Percentiles rank a stretch among this genome's conserved stretches.
These are phyloP conservation scores for Helichrysum umbraculigerum DNA, from an alignment of 129 eudicot genomes.

Conservation along the genomic window DNA sequence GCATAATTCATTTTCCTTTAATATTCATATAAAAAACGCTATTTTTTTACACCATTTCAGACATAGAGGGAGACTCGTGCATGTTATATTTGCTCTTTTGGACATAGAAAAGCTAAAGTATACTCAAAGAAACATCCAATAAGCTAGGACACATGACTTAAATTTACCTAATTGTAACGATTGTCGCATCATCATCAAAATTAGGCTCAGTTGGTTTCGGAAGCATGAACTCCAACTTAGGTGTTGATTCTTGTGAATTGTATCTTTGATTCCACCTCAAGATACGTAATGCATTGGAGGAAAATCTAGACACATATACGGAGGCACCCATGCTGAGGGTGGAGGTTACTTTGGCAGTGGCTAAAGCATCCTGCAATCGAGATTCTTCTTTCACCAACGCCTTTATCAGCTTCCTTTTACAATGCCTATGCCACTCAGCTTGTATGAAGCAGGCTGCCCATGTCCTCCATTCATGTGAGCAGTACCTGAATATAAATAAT, in stretches of 20 bases:
- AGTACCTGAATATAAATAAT: slow-evolving; percentile 41
- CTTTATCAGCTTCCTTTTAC: slow-evolving; percentile 40
- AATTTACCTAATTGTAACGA: slow-evolving; percentile 6
- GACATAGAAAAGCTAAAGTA: too few relatives aligned
- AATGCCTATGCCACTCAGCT: slow-evolving; percentile 55
- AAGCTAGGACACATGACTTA: background rate
- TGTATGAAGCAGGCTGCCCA: slow-evolving; percentile 86
- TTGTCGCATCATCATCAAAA: slow-evolving; percentile 37
- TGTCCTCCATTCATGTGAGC: slow-evolving; percentile 77
- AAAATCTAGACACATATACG: slow-evolving; percentile 61
- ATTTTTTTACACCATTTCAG: background rate
- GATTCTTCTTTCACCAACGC: slow-evolving; percentile 40
- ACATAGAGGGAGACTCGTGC: background rate
- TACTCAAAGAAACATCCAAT: background rate
- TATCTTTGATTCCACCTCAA: slow-evolving; percentile 33
- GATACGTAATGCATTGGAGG: slow-evolving; percentile 45
- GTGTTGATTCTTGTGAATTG: background rate
- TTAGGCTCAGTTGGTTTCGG: slow-evolving; percentile 65
- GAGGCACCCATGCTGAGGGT: slow-evolving; percentile 58
- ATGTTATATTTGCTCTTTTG: too few relatives aligned
- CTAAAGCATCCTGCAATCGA: slow-evolving; percentile 41
- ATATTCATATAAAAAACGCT: too few relatives aligned
- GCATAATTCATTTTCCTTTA: too few relatives aligned
- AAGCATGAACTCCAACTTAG: slow-evolving; percentile 23
- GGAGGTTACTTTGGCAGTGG: slow-evolving; percentile 37